Evolutionary conservation across 805 yeast genomes (phyloP).

Genomic region (Ogataea trehalophila): DNA sequence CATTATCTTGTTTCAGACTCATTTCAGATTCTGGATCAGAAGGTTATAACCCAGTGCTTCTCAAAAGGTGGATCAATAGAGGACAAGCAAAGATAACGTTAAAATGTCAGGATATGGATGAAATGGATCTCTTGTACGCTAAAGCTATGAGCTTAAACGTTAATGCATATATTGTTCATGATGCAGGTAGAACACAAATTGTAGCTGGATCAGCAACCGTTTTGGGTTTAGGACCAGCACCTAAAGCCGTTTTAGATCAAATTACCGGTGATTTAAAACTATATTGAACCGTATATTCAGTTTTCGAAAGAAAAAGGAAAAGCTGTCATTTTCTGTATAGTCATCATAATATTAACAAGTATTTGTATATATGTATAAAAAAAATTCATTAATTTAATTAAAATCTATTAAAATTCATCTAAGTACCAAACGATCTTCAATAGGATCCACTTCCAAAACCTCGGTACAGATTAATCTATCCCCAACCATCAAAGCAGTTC

Average conservation of each 20-base stretch:
- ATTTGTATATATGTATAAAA: constrained; percentile 2
- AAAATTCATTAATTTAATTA: neutral
- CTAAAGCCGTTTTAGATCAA: constrained; percentile 70
- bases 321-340: no score
- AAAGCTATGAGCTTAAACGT: constrained; percentile 76
- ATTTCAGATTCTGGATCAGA: constrained; percentile 49
- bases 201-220: constrained; percentile 97
- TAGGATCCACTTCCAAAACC: constrained; percentile 37
- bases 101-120: constrained; percentile 64
- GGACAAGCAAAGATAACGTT: constrained; percentile 96
- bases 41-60: constrained; percentile 56
- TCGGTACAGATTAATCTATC: constrained; percentile 41
- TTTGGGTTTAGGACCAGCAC: constrained; percentile 96
- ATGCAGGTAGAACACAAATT: constrained; percentile 95
- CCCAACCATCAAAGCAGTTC: constrained; percentile 33
- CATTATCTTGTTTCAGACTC: constrained; percentile 77
- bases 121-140: constrained; percentile 71
- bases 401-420: constrained; percentile 6
- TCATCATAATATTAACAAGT: neutral
- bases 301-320: no score
- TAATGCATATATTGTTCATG: constrained; percentile 78
- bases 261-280: constrained; percentile 76
- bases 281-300: constrained; percentile 41
- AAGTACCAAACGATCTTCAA: constrained; percentile 37
- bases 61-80: constrained; percentile 68